phyloP scores from a whole-genome alignment of 352 stramenopile species.

The Phytopythium montanum region DNA sequence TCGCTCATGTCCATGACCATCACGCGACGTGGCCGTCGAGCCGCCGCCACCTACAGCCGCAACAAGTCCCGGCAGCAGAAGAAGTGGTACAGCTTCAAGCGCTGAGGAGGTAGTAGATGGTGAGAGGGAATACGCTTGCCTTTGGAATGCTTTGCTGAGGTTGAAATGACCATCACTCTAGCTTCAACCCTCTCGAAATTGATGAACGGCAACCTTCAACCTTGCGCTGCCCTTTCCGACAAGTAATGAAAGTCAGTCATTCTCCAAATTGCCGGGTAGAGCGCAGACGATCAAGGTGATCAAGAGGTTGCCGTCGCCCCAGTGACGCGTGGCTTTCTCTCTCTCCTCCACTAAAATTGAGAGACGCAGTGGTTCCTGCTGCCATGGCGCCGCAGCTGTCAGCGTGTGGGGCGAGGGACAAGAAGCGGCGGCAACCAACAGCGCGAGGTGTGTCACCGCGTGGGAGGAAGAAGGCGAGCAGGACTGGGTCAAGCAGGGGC shows the following conservation, averaged over 20 bases:
- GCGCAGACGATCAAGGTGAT: not conserved
- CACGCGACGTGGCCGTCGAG: slow-evolving; percentile 54
- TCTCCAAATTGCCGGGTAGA: not conserved
- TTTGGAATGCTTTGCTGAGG: slow-evolving; percentile 8
- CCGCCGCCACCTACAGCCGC: slow-evolving; percentile 55
- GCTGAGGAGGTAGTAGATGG: not conserved
- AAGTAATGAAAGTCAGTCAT: not conserved
- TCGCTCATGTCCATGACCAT: slow-evolving; percentile 73
- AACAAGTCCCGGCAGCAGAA: slow-evolving; percentile 58
- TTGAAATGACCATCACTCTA: slow-evolving; percentile 59
- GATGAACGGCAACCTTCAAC: not conserved
- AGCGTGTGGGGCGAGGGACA: not conserved
- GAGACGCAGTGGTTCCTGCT: not conserved
- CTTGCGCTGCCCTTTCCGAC: too few relatives aligned
- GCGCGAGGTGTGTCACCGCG: not conserved
- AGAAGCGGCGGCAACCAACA: not conserved
- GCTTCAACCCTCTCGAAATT: slow-evolving; percentile 1
- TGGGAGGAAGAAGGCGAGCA: not conserved
- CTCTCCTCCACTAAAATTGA: too few relatives aligned
- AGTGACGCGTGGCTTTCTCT: too few relatives aligned
- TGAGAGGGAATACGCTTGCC: not conserved
- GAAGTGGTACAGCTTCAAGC: slow-evolving; percentile 25
- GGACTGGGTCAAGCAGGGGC: not conserved
- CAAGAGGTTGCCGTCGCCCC: too few relatives aligned
- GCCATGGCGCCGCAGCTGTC: not conserved